Percentiles rank a stretch among this genome's conserved stretches.
Evolutionary conservation across 2,329 filamentous ascomycete genomes (phyloP).

Genomic region (Alternaria sp.): DNA sequence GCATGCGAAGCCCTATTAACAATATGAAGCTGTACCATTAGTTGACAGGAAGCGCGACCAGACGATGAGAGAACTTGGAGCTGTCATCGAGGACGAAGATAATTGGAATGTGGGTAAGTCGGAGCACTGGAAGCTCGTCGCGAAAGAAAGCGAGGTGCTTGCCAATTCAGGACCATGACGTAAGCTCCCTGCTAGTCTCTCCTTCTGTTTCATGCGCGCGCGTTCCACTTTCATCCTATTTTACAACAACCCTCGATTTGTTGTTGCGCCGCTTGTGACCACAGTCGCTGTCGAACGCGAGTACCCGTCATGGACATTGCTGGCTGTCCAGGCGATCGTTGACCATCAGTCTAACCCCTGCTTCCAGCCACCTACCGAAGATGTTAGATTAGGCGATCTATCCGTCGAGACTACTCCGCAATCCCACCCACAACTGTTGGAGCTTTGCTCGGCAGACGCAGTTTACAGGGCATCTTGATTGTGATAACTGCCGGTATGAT

Average conservation of each 20-base stretch:
- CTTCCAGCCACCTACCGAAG: neutral
- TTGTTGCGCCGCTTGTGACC: neutral
- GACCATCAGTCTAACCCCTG: neutral
- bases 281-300: neutral
- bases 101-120: neutral
- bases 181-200: neutral
- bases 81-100: neutral
- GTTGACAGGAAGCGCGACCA: neutral
- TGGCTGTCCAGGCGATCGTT: neutral
- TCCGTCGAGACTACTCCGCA: neutral
- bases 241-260: neutral
- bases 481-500: neutral
- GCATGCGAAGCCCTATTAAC: neutral
- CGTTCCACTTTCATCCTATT: neutral
- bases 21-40: neutral
- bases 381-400: neutral
- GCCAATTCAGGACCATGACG: neutral
- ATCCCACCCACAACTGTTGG: neutral
- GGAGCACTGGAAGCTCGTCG: neutral
- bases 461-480: neutral
- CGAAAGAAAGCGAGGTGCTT: neutral
- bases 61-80: neutral
- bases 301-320: neutral
- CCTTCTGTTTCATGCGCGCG: neutral
- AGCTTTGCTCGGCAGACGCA: neutral